Conservation (phyloP, 805 yeast species). For the Soucietia sequanensis region DNA sequence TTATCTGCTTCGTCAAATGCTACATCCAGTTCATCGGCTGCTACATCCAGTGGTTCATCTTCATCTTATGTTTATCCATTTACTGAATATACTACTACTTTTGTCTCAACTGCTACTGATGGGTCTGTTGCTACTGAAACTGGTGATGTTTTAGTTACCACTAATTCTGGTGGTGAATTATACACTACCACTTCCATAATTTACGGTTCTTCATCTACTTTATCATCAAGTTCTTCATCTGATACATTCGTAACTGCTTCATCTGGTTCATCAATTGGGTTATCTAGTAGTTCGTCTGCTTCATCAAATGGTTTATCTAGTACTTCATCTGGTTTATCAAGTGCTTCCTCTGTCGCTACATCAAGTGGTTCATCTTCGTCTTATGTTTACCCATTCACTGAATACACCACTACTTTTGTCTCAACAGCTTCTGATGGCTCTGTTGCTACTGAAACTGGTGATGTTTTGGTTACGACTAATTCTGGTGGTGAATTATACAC, state of each 20-base stretch:
- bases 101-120: background rate
- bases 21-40: too few relatives aligned
- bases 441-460: constrained; percentile 16
- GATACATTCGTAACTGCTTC: background rate
- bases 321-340: too few relatives aligned
- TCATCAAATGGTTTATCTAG: background rate
- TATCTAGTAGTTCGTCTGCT: background rate
- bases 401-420: constrained; percentile 11
- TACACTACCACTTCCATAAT: constrained; percentile 1
- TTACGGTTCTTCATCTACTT: background rate
- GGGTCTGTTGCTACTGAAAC: constrained; percentile 1
- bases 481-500: constrained; percentile 9
- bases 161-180: background rate
- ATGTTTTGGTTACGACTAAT: constrained; percentile 12
- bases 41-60: too few relatives aligned
- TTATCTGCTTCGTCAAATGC: background rate
- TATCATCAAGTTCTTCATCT: background rate
- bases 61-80: background rate
- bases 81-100: constrained; percentile 1
- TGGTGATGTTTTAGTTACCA: constrained; percentile 1
- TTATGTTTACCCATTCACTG: constrained; percentile 5
- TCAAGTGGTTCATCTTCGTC: background rate
- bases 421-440: constrained; percentile 11
- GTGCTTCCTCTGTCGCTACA: too few relatives aligned
- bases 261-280: background rate